phyloP scores from a whole-genome alignment of 1,284 basidiomycete species.

The Porogramme epimiltina region DNA sequence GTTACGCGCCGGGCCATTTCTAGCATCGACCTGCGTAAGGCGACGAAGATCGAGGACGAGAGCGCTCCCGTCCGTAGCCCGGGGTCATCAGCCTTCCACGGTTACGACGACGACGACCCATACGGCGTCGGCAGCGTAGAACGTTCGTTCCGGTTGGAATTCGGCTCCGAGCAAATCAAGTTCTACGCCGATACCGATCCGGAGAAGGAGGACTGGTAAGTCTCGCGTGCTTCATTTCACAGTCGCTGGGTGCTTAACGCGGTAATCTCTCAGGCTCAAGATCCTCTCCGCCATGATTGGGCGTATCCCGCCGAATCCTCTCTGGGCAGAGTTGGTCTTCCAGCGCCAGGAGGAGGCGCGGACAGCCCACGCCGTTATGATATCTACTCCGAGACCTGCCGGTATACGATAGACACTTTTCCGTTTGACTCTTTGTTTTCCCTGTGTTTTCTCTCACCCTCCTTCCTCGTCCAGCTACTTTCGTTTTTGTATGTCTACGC shows the following conservation, averaged over 20 bases:
- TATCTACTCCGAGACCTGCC: not conserved
- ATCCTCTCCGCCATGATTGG: conserved; percentile 81
- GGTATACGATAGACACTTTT: not conserved
- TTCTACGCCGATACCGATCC: conserved; percentile 93
- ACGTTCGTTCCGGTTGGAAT: conserved; percentile 85
- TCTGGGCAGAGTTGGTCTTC: conserved; percentile 90
- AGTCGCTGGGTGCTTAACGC: not conserved
- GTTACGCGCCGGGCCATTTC: conserved; percentile 90
- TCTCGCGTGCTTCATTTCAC: conserved; percentile 12
- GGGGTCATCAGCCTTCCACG: conserved; percentile 39
- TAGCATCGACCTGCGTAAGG: conserved; percentile 90
- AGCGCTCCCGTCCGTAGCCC: conserved; percentile 51
- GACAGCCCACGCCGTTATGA: not conserved
- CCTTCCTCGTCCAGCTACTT: not conserved
- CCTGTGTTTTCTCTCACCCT: too few species aligned
- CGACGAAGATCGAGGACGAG: conserved; percentile 76
- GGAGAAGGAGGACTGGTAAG: conserved; percentile 87
- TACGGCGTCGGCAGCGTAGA: conserved; percentile 79
- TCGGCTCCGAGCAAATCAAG: conserved; percentile 78
- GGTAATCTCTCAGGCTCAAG: conserved; percentile 62
- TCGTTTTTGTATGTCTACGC: not conserved
- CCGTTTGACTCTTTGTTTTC: not conserved
- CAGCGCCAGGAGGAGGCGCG: conserved; percentile 52
- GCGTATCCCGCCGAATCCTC: conserved; percentile 83
- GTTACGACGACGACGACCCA: conserved; percentile 62